Percentiles rank a stretch among this genome's conserved stretches.
These are phyloP conservation scores for Waltergamsia citrina DNA, from an alignment of 2,329 filamentous ascomycete species.

Conservation along the genomic window DNA sequence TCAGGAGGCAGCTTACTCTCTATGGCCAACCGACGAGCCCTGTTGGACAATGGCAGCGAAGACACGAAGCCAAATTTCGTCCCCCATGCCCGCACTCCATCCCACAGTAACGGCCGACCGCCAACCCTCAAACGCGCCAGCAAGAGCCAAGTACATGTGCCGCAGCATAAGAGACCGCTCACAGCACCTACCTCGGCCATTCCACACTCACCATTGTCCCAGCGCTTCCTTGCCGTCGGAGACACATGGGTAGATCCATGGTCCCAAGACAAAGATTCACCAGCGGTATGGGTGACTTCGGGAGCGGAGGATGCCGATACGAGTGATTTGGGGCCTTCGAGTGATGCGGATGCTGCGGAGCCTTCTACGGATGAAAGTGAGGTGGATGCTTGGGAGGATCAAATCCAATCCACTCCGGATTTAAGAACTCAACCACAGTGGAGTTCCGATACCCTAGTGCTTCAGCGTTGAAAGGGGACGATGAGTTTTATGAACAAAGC, in stretches of 20 bases:
- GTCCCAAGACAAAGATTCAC: conserved; percentile 3
- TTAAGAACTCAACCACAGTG: no score
- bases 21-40: conserved; percentile 13
- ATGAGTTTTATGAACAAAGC: no score
- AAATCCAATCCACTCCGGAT: no score
- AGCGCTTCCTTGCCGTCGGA: not conserved
- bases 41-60: conserved; percentile 11
- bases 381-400: not conserved
- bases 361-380: conserved; percentile 23
- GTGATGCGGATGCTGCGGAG: conserved; percentile 16
- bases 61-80: not conserved
- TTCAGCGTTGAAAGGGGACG: no score
- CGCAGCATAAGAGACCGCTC: conserved; percentile 9
- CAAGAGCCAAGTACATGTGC: conserved; percentile 26
- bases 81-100: no score
- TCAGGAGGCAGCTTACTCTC: conserved; percentile 37
- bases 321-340: conserved; percentile 20
- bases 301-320: conserved; percentile 19
- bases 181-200: conserved; percentile 6
- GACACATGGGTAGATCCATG: conserved; percentile 7
- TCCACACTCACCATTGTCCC: not conserved
- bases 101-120: no score
- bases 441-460: no score
- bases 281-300: conserved; percentile 9
- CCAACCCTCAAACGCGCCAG: conserved; percentile 24